Percentiles rank a stretch among this genome's conserved stretches.
These are phyloP conservation scores for Penicillium coprophilum DNA, from an alignment of 495 filamentous ascomycete genomes.

Conservation along the genomic window DNA sequence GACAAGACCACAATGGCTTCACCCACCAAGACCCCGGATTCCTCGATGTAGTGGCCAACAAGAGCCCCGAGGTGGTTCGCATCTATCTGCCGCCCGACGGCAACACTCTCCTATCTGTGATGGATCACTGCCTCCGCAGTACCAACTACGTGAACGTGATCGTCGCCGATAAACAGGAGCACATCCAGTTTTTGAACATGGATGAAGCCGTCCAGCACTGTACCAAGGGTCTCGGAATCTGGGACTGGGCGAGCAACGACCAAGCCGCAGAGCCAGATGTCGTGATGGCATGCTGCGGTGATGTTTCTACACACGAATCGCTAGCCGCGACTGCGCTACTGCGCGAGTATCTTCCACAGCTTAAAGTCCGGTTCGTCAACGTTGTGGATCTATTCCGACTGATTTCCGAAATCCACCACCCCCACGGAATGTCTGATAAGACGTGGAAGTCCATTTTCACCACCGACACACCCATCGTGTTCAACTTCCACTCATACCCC, in stretches of 20 bases:
- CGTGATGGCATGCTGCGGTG: conserved; percentile 69
- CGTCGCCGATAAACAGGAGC: conserved; percentile 73
- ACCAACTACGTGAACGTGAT: conserved; percentile 76
- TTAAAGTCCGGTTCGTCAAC: conserved; percentile 75
- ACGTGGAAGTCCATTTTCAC: conserved; percentile 69
- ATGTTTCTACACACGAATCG: conserved; percentile 68
- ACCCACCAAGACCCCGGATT: conserved; percentile 78
- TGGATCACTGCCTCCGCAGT: conserved; percentile 67
- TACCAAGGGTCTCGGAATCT: conserved; percentile 64
- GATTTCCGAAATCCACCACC: conserved; percentile 61
- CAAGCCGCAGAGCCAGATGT: conserved; percentile 62
- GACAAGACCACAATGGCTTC: conserved; percentile 79
- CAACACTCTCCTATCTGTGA: conserved; percentile 67
- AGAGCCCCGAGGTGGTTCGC: conserved; percentile 69
- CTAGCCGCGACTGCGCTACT: conserved; percentile 67
- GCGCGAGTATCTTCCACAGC: conserved; percentile 59
- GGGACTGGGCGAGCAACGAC: conserved; percentile 60
- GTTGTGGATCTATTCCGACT: conserved; percentile 74
- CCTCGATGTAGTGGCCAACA: conserved; percentile 72
- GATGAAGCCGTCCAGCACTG: conserved; percentile 66
- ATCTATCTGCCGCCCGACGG: conserved; percentile 76
- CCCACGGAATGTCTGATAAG: conserved; percentile 61
- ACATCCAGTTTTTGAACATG: conserved; percentile 69
- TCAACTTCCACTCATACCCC: conserved; percentile 79
- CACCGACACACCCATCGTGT: conserved; percentile 63